Percentiles rank a stretch among this genome's conserved stretches.
Conservation (phyloP, 1,284 basidiomycete species). For the Fomitopsis palustris region DNA sequence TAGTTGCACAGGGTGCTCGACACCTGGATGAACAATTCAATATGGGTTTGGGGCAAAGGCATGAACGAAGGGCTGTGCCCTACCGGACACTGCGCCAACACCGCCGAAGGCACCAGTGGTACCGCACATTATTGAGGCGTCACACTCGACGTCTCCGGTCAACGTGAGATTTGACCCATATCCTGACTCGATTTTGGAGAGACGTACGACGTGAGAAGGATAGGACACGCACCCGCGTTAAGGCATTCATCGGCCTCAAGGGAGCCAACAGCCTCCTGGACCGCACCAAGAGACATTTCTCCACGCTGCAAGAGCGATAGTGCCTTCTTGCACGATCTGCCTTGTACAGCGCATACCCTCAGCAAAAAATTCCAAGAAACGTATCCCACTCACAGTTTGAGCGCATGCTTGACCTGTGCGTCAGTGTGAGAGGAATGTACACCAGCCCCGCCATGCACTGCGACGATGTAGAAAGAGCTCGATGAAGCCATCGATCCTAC, state of each 20-base stretch:
- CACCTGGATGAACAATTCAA: constrained; percentile 34
- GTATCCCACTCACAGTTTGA: constrained; percentile 43
- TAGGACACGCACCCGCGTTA: constrained; percentile 53
- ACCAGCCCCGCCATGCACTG: constrained; percentile 71
- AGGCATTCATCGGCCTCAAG: constrained; percentile 61
- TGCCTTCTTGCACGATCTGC: constrained; percentile 45
- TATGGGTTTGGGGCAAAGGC: not conserved
- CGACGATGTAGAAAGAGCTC: constrained; percentile 27
- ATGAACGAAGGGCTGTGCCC: constrained; percentile 1
- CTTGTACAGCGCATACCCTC: not conserved
- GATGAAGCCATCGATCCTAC: not conserved
- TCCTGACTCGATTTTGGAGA: constrained; percentile 35
- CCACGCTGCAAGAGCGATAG: constrained; percentile 20
- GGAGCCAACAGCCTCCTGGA: constrained; percentile 47
- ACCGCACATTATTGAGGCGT: constrained; percentile 70
- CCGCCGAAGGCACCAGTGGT: constrained; percentile 54
- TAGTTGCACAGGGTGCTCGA: constrained; percentile 62
- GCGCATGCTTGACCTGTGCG: constrained; percentile 44
- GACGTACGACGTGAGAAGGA: not conserved
- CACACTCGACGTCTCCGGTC: constrained; percentile 69
- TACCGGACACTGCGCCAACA: constrained; percentile 66
- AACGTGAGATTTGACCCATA: constrained; percentile 73
- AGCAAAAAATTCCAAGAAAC: not conserved
- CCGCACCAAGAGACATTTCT: constrained; percentile 36
- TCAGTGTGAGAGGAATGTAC: constrained; percentile 43